These are phyloP conservation scores for Rhodotorula sp. DNA, from an alignment of 1,284 basidiomycete genomes.

Conservation along the genomic window DNA sequence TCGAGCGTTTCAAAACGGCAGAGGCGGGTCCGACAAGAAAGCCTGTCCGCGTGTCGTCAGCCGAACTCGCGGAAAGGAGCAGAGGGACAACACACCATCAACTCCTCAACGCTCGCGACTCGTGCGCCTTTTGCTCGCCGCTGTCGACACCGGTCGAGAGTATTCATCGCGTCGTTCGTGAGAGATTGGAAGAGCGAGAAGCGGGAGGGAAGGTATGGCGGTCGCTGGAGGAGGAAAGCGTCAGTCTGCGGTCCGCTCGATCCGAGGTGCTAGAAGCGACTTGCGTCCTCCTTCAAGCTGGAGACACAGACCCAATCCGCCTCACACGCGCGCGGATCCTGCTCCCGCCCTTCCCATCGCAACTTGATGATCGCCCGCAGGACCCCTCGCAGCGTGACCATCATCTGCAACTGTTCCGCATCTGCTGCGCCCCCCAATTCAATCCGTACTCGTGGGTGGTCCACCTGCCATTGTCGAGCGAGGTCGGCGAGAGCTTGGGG, in stretches of 20 bases:
- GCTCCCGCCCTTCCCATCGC: conserved; percentile 7
- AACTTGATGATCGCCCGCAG: conserved; percentile 7
- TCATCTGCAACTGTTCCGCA: not conserved
- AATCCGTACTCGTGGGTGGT: conserved; percentile 1
- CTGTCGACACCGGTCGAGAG: conserved; percentile 6
- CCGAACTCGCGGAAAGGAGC: no score
- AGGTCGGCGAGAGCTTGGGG: not conserved
- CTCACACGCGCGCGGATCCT: not conserved
- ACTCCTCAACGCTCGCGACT: conserved; percentile 15
- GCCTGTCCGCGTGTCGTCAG: not conserved
- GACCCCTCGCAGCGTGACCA: conserved; percentile 6
- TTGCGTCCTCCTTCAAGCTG: conserved; percentile 26
- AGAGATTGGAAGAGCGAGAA: conserved; percentile 25
- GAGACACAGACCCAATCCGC: conserved; percentile 19
- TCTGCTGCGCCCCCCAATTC: not conserved
- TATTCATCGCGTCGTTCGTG: conserved; percentile 18
- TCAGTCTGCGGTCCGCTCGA: not conserved
- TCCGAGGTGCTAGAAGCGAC: not conserved
- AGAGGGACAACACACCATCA: conserved; percentile 10
- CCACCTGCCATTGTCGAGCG: not conserved
- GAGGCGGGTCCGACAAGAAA: conserved; percentile 24
- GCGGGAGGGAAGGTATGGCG: conserved; percentile 18
- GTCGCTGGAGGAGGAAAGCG: conserved; percentile 1
- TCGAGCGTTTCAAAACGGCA: conserved; percentile 17
- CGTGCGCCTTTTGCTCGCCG: not conserved